Evolutionary conservation across 148 eudicot genomes (phyloP), one percentile per base, ranked within the genome.

Genomic region (Spergularia bocconei): DNA sequence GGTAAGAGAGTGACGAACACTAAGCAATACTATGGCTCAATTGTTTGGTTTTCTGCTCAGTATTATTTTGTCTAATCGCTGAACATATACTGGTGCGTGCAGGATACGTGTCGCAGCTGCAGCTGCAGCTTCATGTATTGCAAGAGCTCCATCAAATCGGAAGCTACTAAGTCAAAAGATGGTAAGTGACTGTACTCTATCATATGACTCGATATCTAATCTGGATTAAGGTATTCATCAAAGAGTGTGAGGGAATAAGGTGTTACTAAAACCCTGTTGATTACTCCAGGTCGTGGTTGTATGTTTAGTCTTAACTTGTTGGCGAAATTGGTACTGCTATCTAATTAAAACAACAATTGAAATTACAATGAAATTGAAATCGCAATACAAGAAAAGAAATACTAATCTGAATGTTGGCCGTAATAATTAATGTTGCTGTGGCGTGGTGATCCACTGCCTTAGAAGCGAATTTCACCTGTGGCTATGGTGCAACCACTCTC

Each of bases 81-180:
- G 47, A 20, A 38, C 13, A 66, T 5, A 25, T 55, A 65, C 36
- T 79, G 67, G 74, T 50, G 25, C 25, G 38, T 81, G 81, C 84
- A 91, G 97, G 76, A 91, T 91, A 84, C 91, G 97, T 55, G 97
- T 91, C 21, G 93, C 88, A 61, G 91, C 93, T 58, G 93, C 85
- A 12, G 92, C 92, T 5, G 96, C 89, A 57, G 92, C 92, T 63
- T 84, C 92, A 72, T 86, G 80, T 39, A 84, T 88, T 72, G 97
- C 86, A 21, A 85, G 93, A 72, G 88, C 84, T 64, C 93, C 97
- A 67, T 84, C 90, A 60, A 84, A 36, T 55, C 83, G 97, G 57
- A 89, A 84, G 82, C 62, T 88, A 58, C 82, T 75, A 39, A 82
- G 69, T 71, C 90, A 85, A 73, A 91, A 89, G 71, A 66, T 19